These are phyloP conservation scores for Oidiodendron maius DNA, from an alignment of 495 filamentous ascomycete species.

Conservation along the genomic window DNA sequence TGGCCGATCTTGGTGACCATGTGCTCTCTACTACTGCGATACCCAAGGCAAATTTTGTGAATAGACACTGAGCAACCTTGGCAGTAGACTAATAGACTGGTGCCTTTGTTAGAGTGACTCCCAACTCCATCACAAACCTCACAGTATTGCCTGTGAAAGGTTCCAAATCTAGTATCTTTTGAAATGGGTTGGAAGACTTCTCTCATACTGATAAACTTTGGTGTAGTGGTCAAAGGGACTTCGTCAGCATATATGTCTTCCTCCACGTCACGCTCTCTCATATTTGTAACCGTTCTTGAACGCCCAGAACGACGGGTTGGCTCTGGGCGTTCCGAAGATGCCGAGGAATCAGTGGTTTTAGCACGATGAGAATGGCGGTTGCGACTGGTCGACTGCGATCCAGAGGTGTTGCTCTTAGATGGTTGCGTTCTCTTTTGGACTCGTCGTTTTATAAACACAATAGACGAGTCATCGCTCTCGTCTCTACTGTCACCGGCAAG, in stretches of 20 bases:
- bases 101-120: slow-evolving; percentile 47
- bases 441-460: slow-evolving; percentile 10
- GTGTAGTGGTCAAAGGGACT: slow-evolving; percentile 36
- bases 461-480: slow-evolving; percentile 20
- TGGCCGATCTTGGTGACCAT: slow-evolving; percentile 84
- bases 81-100: slow-evolving; percentile 65
- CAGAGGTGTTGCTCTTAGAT: neutral
- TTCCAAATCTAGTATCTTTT: slow-evolving; percentile 53
- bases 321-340: slow-evolving; percentile 26
- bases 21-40: slow-evolving; percentile 70
- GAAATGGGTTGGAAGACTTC: slow-evolving; percentile 60
- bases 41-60: slow-evolving; percentile 76
- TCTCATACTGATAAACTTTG: slow-evolving; percentile 55
- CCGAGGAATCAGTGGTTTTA: slow-evolving; percentile 4
- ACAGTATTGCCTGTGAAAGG: slow-evolving; percentile 63
- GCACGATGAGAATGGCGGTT: neutral
- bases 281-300: slow-evolving; percentile 36
- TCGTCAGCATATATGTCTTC: slow-evolving; percentile 48
- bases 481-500: slow-evolving; percentile 26
- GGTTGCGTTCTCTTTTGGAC: slow-evolving; percentile 2
- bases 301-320: slow-evolving; percentile 47
- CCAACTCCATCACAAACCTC: slow-evolving; percentile 59
- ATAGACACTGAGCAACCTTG: slow-evolving; percentile 84
- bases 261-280: slow-evolving; percentile 62
- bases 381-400: slow-evolving; percentile 3